Percentiles rank a stretch among this genome's conserved stretches.
phyloP scores from a whole-genome alignment of 805 yeast species.

The Candida berthetii region DNA sequence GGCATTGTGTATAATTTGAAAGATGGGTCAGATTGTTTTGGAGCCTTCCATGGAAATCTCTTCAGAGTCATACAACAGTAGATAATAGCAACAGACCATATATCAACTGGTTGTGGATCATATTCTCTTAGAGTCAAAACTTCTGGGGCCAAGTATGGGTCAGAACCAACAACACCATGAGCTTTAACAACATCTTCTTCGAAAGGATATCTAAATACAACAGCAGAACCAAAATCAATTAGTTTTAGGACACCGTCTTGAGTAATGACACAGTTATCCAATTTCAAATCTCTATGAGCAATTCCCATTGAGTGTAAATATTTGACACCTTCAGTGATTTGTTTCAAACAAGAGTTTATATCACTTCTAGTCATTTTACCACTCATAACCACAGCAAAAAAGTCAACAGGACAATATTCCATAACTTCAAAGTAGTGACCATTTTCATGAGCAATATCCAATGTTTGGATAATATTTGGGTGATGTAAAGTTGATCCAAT shows the following conservation, averaged over 20 bases:
- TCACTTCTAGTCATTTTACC: conserved; percentile 78
- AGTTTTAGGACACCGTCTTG: conserved; percentile 67
- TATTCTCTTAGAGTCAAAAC: conserved; percentile 51
- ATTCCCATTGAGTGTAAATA: conserved; percentile 74
- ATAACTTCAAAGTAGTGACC: conserved; percentile 73
- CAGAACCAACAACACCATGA: conserved; percentile 80
- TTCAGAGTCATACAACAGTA: conserved; percentile 84
- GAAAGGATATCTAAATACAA: conserved; percentile 73
- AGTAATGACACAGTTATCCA: conserved; percentile 80
- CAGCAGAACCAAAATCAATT: conserved; percentile 83
- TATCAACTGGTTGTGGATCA: conserved; percentile 74
- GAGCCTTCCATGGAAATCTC: conserved; percentile 86
- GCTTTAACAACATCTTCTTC: conserved; percentile 52
- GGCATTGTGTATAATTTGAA: conserved; percentile 56
- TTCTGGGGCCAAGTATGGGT: conserved; percentile 85
- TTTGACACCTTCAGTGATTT: conserved; percentile 63
- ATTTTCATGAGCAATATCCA: conserved; percentile 55
- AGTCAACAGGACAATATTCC: conserved; percentile 84
- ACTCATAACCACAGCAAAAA: conserved; percentile 83
- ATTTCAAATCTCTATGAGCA: conserved; percentile 77
- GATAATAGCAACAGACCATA: conserved; percentile 82
- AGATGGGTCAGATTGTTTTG: conserved; percentile 63
- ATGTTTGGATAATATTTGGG: conserved; percentile 73
- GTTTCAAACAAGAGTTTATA: conserved; percentile 76
- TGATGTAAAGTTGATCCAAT: conserved; percentile 79